Conservation (phyloP, 108 stramenopile genomes). For the Nitzschia palea region DNA sequence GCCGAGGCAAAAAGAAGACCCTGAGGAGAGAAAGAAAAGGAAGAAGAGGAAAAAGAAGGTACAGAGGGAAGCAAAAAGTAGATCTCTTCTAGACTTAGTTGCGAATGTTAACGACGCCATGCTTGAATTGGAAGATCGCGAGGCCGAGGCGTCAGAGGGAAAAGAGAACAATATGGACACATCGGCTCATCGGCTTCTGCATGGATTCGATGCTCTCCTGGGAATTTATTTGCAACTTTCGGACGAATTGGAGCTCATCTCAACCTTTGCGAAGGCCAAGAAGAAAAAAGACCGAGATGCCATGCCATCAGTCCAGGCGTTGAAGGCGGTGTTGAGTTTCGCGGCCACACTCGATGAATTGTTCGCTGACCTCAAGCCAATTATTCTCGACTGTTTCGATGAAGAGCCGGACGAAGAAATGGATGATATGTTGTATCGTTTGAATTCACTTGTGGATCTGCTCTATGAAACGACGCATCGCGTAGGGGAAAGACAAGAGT, state of each 20-base stretch:
- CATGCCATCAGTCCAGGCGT: slow-evolving; percentile 25
- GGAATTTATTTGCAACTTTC: slow-evolving; percentile 50
- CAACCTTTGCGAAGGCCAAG: slow-evolving; percentile 34
- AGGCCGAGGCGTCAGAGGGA: not conserved
- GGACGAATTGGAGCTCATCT: slow-evolving; percentile 52
- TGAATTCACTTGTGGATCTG: slow-evolving; percentile 42
- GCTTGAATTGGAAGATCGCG: slow-evolving; percentile 35
- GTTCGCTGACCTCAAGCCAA: slow-evolving; percentile 46
- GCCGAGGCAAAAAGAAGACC: slow-evolving; percentile 5
- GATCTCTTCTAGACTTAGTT: slow-evolving; percentile 39
- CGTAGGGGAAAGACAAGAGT: slow-evolving; percentile 52
- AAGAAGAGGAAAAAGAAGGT: slow-evolving; percentile 22
- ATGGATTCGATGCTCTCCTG: slow-evolving; percentile 51
- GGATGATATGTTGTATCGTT: slow-evolving; percentile 45
- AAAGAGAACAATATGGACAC: slow-evolving; percentile 30
- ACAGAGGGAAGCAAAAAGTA: slow-evolving; percentile 41
- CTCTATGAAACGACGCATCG: slow-evolving; percentile 45
- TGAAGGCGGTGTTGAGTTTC: slow-evolving; percentile 46
- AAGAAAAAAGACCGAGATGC: slow-evolving; percentile 35
- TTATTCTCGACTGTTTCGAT: slow-evolving; percentile 42
- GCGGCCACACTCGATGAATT: slow-evolving; percentile 39
- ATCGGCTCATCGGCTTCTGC: slow-evolving; percentile 32
- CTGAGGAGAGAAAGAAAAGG: slow-evolving; percentile 14
- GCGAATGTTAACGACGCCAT: slow-evolving; percentile 46
- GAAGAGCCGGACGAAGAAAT: slow-evolving; percentile 52